These are phyloP conservation scores for Wickerhamiella occidentalis DNA, from an alignment of 805 yeast genomes.

Conservation along the genomic window DNA sequence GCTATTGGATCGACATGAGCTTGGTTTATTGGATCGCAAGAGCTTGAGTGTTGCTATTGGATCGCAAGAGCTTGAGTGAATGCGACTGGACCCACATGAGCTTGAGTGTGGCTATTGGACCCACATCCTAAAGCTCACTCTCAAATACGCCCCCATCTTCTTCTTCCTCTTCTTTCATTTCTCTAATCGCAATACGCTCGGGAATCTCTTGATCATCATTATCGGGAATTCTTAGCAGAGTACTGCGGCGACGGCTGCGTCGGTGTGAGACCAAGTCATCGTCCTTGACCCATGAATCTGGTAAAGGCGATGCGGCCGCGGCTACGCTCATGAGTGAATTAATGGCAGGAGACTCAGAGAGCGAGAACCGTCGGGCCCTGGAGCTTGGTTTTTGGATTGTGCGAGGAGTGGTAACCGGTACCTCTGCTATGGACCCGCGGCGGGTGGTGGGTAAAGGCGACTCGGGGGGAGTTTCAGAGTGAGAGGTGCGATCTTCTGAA, in stretches of 20 bases:
- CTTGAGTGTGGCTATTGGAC: no score
- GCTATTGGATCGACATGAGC: no score
- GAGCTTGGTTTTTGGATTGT: conserved; percentile 11
- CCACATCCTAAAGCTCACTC: neutral
- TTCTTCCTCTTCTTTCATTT: conserved; percentile 24
- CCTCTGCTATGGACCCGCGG: conserved; percentile 1
- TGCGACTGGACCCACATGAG: no score
- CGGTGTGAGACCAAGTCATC: conserved; percentile 15
- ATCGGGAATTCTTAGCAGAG: conserved; percentile 7
- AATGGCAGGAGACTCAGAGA: conserved; percentile 6
- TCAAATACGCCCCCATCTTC: conserved; percentile 7
- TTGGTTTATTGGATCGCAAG: no score
- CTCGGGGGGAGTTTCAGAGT: neutral
- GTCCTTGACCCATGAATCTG: conserved; percentile 19
- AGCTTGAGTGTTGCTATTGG: no score
- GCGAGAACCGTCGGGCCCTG: conserved; percentile 1
- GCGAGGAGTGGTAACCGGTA: conserved; percentile 14
- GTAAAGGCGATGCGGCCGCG: conserved; percentile 21
- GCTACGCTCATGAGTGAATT: conserved; percentile 14
- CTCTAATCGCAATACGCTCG: conserved; percentile 29
- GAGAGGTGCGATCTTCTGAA: neutral
- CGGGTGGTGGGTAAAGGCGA: conserved; percentile 4
- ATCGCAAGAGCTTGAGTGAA: no score
- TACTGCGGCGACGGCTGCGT: conserved; percentile 9
- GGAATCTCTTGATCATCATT: conserved; percentile 24